Evolutionary conservation across 768 basidiomycete species (phyloP), one percentile per base, ranked within the genome.

Genomic region (Boletus coccyginus): DNA sequence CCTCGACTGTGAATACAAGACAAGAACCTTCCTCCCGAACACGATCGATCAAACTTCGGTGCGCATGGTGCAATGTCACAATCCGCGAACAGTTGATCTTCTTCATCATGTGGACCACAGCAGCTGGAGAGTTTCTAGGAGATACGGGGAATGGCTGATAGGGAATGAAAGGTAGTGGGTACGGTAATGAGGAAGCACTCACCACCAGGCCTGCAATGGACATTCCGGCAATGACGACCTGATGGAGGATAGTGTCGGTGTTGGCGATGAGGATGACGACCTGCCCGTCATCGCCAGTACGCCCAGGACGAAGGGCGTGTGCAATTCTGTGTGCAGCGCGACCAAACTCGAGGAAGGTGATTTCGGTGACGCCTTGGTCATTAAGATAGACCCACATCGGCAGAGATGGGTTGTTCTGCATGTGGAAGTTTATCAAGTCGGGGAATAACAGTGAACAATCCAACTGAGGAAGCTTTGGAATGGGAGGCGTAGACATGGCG

Each of bases 331-430:
- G 53, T 0, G 46, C 40, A 17, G 53, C 53, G 5, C 45, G 52
- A 40, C 52, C 45, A n/a, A 53, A 53, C n/a, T 53, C 52, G 19
- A 53, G 52, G 21, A 53, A 53, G 7, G 52, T 40, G 7, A 53
- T 53, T 19, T 53, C 45, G 38, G 38, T 40, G 16, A 19, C 17
- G 14, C 19, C 19, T 19, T 46, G 24, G 5, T 39, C 27, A 10
- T 38, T 3, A 16, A 36, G 21, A 21, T 45, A 53, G 12, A 31
- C 35, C 33, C 21, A 45, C 17, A 53, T 45, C 1, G 52, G 44
- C 17, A 45, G 29, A 24, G 44, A 39, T 16, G 52, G 52, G 13
- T 53, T 53, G n/a, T 53, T 45, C 43, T 38, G 43, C 35, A 52
- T 52, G 16, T 52, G 43, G 24, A 52, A 52, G 27, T 38, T 31